Percentiles rank a stretch among this genome's conserved stretches.
phyloP scores from a whole-genome alignment of 2,329 filamentous ascomycete species.

The Microdochium bolleyi region DNA sequence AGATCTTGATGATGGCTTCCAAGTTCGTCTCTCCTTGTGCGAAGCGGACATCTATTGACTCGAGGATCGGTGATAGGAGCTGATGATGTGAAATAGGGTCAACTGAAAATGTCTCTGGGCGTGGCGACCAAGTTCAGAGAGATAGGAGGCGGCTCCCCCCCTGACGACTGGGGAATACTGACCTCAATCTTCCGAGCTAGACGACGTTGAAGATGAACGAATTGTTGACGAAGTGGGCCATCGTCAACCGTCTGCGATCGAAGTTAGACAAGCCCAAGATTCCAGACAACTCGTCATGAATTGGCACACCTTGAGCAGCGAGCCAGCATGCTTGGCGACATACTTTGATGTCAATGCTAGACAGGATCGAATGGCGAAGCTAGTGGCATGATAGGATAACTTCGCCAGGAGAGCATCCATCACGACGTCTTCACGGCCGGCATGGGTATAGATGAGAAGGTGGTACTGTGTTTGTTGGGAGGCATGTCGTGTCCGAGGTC shows the following conservation, averaged over 20 bases:
- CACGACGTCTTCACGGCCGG: slow-evolving; percentile 12
- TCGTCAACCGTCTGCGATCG: slow-evolving; percentile 54
- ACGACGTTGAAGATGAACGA: slow-evolving; percentile 62
- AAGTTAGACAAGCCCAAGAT: slow-evolving; percentile 11
- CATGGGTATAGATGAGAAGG: background rate
- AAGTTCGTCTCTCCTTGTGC: slow-evolving; percentile 50
- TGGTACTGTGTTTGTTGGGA: slow-evolving; percentile 1
- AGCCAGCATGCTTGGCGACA: slow-evolving; percentile 72
- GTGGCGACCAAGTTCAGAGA: slow-evolving; percentile 3
- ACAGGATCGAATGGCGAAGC: slow-evolving; percentile 84
- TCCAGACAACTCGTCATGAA: background rate
- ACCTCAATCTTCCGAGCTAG: slow-evolving; percentile 82
- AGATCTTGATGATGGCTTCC: slow-evolving; percentile 76
- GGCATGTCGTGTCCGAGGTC: slow-evolving; percentile 1
- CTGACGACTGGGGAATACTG: slow-evolving; percentile 12
- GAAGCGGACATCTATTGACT: slow-evolving; percentile 32
- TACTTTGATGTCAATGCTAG: slow-evolving; percentile 79
- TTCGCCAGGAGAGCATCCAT: slow-evolving; percentile 63
- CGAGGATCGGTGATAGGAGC: slow-evolving; percentile 22
- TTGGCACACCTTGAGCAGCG: background rate
- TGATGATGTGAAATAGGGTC: slow-evolving; percentile 6
- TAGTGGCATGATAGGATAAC: slow-evolving; percentile 67
- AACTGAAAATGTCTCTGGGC: background rate
- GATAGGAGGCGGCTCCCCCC: background rate
- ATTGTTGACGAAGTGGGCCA: slow-evolving; percentile 56